These are phyloP conservation scores for Trametes pubescens DNA, from an alignment of 1,284 basidiomycete species.

Conservation along the genomic window DNA sequence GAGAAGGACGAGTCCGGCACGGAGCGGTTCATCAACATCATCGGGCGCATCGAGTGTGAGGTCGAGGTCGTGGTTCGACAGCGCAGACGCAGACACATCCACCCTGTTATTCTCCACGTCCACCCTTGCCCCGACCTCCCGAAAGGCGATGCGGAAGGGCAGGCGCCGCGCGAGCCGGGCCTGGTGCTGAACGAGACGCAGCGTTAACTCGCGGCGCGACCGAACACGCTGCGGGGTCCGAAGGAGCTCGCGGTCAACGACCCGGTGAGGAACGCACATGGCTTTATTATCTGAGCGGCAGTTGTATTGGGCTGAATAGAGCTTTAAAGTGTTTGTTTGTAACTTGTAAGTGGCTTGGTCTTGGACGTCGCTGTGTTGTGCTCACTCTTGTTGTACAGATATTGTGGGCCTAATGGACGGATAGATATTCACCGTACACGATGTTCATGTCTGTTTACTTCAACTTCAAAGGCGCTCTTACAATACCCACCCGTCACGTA, in stretches of 20 bases:
- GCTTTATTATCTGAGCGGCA: constrained; percentile 32
- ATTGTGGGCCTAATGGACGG: too few species aligned
- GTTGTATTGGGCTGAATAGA: too few species aligned
- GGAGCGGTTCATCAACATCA: constrained; percentile 57
- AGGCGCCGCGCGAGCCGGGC: constrained; percentile 29
- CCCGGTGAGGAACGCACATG: constrained; percentile 69
- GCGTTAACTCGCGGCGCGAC: constrained; percentile 53
- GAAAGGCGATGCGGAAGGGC: background rate
- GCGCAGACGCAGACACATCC: constrained; percentile 20
- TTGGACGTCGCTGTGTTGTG: background rate
- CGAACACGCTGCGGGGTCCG: constrained; percentile 72
- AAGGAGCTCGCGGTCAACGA: constrained; percentile 71
- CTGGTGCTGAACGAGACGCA: constrained; percentile 65
- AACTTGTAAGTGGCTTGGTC: background rate
- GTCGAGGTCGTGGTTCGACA: constrained; percentile 62
- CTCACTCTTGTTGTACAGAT: too few species aligned
- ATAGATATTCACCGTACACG: too few species aligned
- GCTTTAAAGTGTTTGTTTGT: too few species aligned
- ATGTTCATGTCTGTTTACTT: too few species aligned
- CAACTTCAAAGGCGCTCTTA: too few species aligned
- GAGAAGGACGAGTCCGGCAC: constrained; percentile 57
- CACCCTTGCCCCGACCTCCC: background rate
- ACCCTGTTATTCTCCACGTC: constrained; percentile 5
- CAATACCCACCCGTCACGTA: too few species aligned
- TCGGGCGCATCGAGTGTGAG: constrained; percentile 64